These are phyloP conservation scores for Xylariaceae sp. DNA, from an alignment of 2,329 filamentous ascomycete species.

Conservation along the genomic window DNA sequence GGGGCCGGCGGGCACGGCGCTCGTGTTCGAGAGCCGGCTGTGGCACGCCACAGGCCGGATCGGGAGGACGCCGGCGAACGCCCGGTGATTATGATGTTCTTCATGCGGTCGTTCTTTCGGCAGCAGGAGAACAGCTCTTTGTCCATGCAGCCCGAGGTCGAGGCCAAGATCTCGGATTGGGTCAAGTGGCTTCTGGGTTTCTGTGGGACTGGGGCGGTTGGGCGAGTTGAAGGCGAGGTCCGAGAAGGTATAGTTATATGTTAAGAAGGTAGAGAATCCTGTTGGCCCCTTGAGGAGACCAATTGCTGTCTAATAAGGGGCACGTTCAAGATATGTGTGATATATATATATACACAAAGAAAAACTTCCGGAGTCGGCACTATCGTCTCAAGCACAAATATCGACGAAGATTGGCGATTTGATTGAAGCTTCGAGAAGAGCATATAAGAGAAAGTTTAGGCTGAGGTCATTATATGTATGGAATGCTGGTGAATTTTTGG, in stretches of 20 bases:
- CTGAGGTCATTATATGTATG: too few relatives aligned
- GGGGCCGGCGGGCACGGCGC: slow-evolving; percentile 32
- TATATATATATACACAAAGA: too few relatives aligned
- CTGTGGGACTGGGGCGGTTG: slow-evolving; percentile 28
- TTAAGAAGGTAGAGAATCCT: too few relatives aligned
- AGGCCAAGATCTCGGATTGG: slow-evolving; percentile 18
- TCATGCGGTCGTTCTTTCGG: slow-evolving; percentile 37
- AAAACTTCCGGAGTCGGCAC: too few relatives aligned
- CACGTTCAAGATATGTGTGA: too few relatives aligned
- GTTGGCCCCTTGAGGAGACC: too few relatives aligned
- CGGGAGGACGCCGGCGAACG: slow-evolving; percentile 22
- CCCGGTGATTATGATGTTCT: slow-evolving; percentile 36
- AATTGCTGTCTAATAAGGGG: slow-evolving; percentile 1
- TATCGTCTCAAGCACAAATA: too few relatives aligned
- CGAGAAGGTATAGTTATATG: slow-evolving; percentile 21
- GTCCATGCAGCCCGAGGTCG: slow-evolving; percentile 34
- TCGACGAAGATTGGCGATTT: too few relatives aligned
- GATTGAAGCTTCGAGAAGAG: too few relatives aligned
- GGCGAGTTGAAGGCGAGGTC: slow-evolving; percentile 29
- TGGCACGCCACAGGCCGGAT: slow-evolving; percentile 35
- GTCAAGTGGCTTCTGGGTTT: slow-evolving; percentile 29
- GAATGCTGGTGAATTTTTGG: too few relatives aligned
- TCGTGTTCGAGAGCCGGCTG: slow-evolving; percentile 34
- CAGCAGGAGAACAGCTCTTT: slow-evolving; percentile 37
- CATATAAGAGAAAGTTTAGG: too few relatives aligned